Base-by-base conservation (phyloP, 495 filamentous ascomycete species). In the Gamarada debralockiae region DNA sequence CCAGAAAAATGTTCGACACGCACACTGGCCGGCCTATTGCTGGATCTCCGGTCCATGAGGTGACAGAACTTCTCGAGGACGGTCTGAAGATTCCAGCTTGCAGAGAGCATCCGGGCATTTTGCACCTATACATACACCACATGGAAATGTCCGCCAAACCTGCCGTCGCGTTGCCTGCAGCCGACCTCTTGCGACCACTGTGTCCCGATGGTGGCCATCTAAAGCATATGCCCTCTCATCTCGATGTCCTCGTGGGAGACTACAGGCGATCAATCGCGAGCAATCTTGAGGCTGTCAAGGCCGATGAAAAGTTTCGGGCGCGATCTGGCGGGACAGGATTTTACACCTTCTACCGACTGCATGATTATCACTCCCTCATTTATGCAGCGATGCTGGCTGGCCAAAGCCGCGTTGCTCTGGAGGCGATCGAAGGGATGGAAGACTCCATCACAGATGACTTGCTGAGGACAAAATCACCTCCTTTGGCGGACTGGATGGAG, bases 401-500 rank as follows among this genome's bases (percentile, higher is more conserved):
- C 0, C 76, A 81, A 60, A 81, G 66, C 1, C 50, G 67, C 15
- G 69, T 80, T n/a, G 77, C 83, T 0, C 61, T 89, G 5, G 73
- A 83, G 13, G 81, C 81, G 0, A 73, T 75, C 0, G 45, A 57
- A 0, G 58, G 67, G 22, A 65, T 86, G 14, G 83, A 83, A 53
- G 52, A 52, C 0, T 72, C 76, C 0, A 66, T 89, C 12, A 72
- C 84, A 0, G 82, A 85, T 29, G 67, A 72, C 0, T 56, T 89
- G n/a, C 70, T 87, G 0, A 75, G 78, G 1, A 66, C 84, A 20
- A 60, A 78, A 56, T 83, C 79, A 0, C 84, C 85, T 6, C 84
- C 84, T 0, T 81, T 89, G 79, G 84, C 84, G 0, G 82, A 87
- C 58, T 89, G 84, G 83, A 62, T 89, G 2, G 85, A 89, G 56